Conservation (phyloP, 2,329 filamentous ascomycete species). For the Monilinia fructigena region DNA sequence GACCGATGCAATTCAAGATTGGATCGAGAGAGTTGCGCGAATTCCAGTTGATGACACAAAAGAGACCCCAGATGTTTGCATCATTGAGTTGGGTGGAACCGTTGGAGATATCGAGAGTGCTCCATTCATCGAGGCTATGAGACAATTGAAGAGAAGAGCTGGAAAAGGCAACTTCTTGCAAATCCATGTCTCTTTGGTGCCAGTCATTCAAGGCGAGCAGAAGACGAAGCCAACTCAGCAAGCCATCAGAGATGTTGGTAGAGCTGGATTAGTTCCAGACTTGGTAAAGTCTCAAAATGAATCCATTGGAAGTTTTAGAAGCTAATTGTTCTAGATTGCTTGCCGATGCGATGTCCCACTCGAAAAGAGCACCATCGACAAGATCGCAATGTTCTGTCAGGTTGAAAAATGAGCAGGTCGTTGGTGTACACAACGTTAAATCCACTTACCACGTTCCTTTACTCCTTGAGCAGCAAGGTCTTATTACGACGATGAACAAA, state of each 20-base stretch:
- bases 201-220: slow-evolving; percentile 66
- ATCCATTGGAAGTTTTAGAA: neutral
- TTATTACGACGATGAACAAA: slow-evolving; percentile 65
- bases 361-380: slow-evolving; percentile 70
- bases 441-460: slow-evolving; percentile 94
- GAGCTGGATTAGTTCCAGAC: slow-evolving; percentile 55
- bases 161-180: slow-evolving; percentile 80
- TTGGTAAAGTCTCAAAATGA: slow-evolving; percentile 49
- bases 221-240: slow-evolving; percentile 98
- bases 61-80: slow-evolving; percentile 85
- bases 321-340: slow-evolving; percentile 62
- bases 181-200: slow-evolving; percentile 87
- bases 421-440: slow-evolving; percentile 85
- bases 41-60: slow-evolving; percentile 84
- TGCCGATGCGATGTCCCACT: slow-evolving; percentile 83
- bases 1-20: slow-evolving; percentile 87
- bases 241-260: slow-evolving; percentile 66
- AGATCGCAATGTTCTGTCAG: slow-evolving; percentile 88
- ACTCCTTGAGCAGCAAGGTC: slow-evolving; percentile 79
- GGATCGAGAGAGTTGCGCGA: slow-evolving; percentile 82
- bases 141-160: slow-evolving; percentile 69
- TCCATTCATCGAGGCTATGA: slow-evolving; percentile 84
- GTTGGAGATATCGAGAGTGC: slow-evolving; percentile 82
- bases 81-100: slow-evolving; percentile 70
- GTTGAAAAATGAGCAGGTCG: slow-evolving; percentile 78